Percentiles rank a stretch among this genome's conserved stretches.
phyloP scores from a whole-genome alignment of 1,284 basidiomycete species.

The Kwoniella shivajii region DNA sequence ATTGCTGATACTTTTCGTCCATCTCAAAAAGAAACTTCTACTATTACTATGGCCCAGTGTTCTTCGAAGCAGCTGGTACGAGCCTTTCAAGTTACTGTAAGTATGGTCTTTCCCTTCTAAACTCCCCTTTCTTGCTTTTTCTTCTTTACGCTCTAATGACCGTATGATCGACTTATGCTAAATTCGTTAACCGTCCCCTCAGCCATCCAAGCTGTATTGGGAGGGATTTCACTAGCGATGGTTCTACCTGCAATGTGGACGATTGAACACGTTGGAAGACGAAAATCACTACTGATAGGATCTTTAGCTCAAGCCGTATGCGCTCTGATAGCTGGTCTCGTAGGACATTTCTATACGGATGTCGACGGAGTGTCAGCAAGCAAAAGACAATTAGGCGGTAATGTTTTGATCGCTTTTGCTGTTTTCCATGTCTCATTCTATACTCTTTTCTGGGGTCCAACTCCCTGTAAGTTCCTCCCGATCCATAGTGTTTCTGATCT shows the following conservation, averaged over 20 bases:
- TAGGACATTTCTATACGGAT: slow-evolving; percentile 66
- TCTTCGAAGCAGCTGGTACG: slow-evolving; percentile 75
- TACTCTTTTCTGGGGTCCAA: slow-evolving; percentile 66
- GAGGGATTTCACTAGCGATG: slow-evolving; percentile 36
- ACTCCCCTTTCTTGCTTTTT: not conserved
- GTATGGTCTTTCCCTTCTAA: too few relatives aligned
- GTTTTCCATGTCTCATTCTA: slow-evolving; percentile 73
- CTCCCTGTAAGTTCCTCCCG: slow-evolving; percentile 57
- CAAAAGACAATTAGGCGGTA: slow-evolving; percentile 61
- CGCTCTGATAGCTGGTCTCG: slow-evolving; percentile 61
- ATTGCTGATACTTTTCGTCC: too few relatives aligned
- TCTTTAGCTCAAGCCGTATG: slow-evolving; percentile 62
- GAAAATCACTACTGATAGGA: slow-evolving; percentile 62
- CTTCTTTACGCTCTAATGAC: too few relatives aligned
- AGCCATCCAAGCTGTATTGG: slow-evolving; percentile 31
- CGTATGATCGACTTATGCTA: too few relatives aligned
- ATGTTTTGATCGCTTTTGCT: slow-evolving; percentile 68
- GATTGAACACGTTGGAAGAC: slow-evolving; percentile 46
- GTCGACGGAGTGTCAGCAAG: slow-evolving; percentile 55
- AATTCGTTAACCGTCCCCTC: not conserved
- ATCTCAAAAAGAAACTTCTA: slow-evolving; percentile 19
- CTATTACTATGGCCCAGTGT: slow-evolving; percentile 70
- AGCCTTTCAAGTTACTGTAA: slow-evolving; percentile 62
- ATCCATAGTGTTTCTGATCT: not conserved
- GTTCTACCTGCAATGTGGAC: slow-evolving; percentile 48